Evolutionary conservation across 257 asterid genomes (phyloP), one percentile per base, ranked within the genome.

Genomic region (Galeopsis tetrahit): DNA sequence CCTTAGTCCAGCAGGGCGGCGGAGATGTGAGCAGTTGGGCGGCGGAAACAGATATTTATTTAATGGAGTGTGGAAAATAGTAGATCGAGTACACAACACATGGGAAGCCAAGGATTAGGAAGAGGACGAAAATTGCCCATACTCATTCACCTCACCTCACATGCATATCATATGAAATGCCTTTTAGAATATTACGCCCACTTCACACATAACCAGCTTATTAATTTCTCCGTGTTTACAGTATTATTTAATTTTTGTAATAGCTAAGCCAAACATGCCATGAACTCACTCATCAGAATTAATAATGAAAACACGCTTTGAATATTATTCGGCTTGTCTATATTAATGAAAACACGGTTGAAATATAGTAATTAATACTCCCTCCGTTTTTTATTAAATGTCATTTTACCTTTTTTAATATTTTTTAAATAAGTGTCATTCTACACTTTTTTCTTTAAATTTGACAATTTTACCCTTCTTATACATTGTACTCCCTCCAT

Each of bases 131-230:
- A 14, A 3, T 55, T 21, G 61, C 61, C 61, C 33, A 56, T 55
- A 14, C 15, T 5, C 6, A 58, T 60, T n/a, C 55, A 48, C 55
- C 21, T 10, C 55, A 48, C 55, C 21, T 10, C 55, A 48, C 55
- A 62, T 38, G 79, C 70, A 61, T n/a, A 40, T 38, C 68, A 66
- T 63, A 28, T 67, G 35, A 74, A 28, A 9, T 10, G 3, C 10
- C 11, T 0, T 2, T 10, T 39, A 10, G 8, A 39, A 9, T 11
- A 46, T 11, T 46, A 46, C 17, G 7, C 21, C 55, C 55, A 48
- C 6, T 44, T 44, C 51, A 44, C 15, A 51, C 58, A 14, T 14
- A 21, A 7, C 55, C 34, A 53, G 8, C 17, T 52, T 15, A 53
- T 15, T 21, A 53, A 9, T 57, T 10, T 57, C 15, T 57, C 6